Evolutionary conservation across 441 rosid genomes (phyloP), one percentile per base, ranked within the genome.

Genomic region (Oxalis stricta): DNA sequence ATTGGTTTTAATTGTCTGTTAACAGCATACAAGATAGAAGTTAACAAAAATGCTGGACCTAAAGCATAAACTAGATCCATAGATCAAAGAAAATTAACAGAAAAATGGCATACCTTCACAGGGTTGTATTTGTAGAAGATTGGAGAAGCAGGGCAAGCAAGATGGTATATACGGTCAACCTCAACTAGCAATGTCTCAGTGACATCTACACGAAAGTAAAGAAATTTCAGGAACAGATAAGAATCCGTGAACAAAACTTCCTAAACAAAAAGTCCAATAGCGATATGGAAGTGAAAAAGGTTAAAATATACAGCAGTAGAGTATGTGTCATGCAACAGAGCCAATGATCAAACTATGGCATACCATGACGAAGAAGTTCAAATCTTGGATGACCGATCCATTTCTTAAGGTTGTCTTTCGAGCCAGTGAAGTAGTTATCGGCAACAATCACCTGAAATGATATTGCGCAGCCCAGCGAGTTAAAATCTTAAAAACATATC

Each of bases 371-470:
- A 35, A 92, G 79, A 24, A 92, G 92, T 67, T 92, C 97, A 55
- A 87, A 87, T 69, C 99, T 84, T 2, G 95, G 97, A 58, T 87
- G 97, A 43, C 94, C 97, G 7, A 92, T 82, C 95, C 99, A 87
- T 64, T 77, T 92, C 67, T 48, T 84, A 29, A 84, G 75, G 63
- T 92, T 92, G 47, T 84, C 98, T 66, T 85, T 89, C n/a, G 92
- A 79, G 33, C 96, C 94, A 18, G 97, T 85, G 64, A 85, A 89
- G 62, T 73, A 86, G 63, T 91, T 84, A 54, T 92, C 95, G 23
- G 56, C 95, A 52, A 87, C 99, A 55, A 84, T 61, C n/a, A 92
- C 95, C 94, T 85, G 59, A 15, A n/a, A n/a, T n/a, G n/a, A 35
- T 16, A n/a, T 5, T 23, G 46, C 3, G 21, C 26, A 9, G 7